phyloP scores from a whole-genome alignment of 257 asterid genomes.

The Solanum ossicruentum region DNA sequence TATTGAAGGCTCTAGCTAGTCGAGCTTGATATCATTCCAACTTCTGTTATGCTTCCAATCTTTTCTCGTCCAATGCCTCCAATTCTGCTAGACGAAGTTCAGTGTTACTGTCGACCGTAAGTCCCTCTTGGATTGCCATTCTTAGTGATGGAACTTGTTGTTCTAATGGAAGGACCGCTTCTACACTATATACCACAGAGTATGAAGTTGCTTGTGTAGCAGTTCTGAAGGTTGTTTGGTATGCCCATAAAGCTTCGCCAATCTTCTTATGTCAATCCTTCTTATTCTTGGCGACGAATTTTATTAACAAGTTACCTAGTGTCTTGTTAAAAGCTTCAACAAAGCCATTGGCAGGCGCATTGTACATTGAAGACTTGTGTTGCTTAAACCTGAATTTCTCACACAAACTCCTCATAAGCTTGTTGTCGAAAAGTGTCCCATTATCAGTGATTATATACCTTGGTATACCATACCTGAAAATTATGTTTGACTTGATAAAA shows the following conservation, averaged over 20 bases:
- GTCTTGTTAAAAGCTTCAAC: not conserved
- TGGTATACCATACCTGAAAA: not conserved
- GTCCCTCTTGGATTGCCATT: not conserved
- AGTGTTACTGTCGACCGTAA: no score
- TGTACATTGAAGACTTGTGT: no score
- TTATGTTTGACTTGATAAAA: not conserved
- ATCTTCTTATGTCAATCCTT: not conserved
- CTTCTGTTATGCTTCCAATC: not conserved
- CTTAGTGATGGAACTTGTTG: not conserved
- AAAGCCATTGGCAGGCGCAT: not conserved
- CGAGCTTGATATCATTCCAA: not conserved
- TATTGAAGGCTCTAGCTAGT: not conserved
- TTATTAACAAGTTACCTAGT: not conserved
- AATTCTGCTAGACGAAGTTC: not conserved
- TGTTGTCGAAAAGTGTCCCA: no score
- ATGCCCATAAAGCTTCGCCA: not conserved
- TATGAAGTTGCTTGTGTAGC: not conserved
- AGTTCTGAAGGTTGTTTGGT: no score
- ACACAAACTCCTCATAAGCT: no score
- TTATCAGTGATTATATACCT: not conserved
- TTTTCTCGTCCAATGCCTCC: not conserved
- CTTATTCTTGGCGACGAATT: not conserved
- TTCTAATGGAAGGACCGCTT: not conserved
- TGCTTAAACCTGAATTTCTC: no score
- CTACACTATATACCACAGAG: no score